Base-by-base conservation (phyloP, 345 rosid genomes). In the Gossypium arboreum region DNA sequence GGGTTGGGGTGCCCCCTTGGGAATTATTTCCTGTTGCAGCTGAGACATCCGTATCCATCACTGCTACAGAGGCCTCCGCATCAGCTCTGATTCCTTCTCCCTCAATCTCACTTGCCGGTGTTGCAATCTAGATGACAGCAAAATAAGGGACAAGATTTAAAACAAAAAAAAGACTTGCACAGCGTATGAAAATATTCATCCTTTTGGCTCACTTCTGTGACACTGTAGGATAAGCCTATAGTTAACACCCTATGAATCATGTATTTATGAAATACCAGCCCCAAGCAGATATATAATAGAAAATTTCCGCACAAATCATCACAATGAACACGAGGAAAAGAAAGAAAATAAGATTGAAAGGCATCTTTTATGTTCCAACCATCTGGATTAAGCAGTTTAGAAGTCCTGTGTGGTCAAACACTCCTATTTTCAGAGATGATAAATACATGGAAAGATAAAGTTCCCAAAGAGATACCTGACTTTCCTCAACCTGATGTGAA, bases 1-100 rank as follows among this genome's bases (percentile, higher is more conserved):
- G 93, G 0, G 92, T 84, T 17, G 90, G 85, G 55, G 86, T 85
- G 75, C 84, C 81, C 3, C 81, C 86, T 82, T 58, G 88, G 66
- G 87, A 79, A n/a, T 67, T 75, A 74, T 80, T 82, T 43, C 73
- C 83, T 0, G 79, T 68, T 15, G 72, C 77, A 25, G 70, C 81
- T 3, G 72, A 65, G 56, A 73, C 80, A 81, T 91, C 97, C 12
- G 90, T 77, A 48, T 93, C 98, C 94, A 90, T 84, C 3, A 86
- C 79, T 48, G 85, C 75, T n/a, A 77, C 76, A 2, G 86, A 73
- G 22, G 89, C 71, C 75, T 93, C 98, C 0, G 77, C 27, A 72
- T 89, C 97, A 4, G 75, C 86, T 83, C 88, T 88, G 15, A 56
- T 74, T 76, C 84, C 92, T 79, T 88, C 98, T 29, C 86, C 86